Percentiles rank a stretch among this genome's conserved stretches.
Conservation (phyloP, 2,329 filamentous ascomycete genomes). For the Geosmithia morbida region DNA sequence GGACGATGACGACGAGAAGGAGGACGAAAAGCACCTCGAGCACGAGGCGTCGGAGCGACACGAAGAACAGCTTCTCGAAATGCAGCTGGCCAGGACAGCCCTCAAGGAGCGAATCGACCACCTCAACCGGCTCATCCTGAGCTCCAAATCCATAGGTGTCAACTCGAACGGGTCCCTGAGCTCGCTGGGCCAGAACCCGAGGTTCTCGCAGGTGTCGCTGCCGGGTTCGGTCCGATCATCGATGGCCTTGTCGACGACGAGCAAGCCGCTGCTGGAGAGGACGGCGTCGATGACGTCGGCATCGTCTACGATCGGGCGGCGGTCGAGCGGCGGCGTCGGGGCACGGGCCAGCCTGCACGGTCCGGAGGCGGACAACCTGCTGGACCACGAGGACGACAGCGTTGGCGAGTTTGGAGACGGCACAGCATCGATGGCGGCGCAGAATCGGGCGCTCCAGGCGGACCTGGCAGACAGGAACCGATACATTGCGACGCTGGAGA, state of each 20-base stretch:
- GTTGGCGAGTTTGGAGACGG: constrained; percentile 78
- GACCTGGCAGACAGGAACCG: constrained; percentile 94
- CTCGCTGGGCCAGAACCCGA: constrained; percentile 45
- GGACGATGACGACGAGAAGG: constrained; percentile 31
- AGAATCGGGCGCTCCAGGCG: constrained; percentile 84
- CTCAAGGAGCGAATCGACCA: constrained; percentile 97
- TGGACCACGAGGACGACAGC: constrained; percentile 51
- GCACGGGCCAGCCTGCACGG: neutral
- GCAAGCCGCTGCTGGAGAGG: constrained; percentile 40
- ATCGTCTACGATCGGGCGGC: constrained; percentile 41
- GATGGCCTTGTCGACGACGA: constrained; percentile 45
- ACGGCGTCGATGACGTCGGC: constrained; percentile 54
- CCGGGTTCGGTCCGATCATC: constrained; percentile 53
- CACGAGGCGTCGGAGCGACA: constrained; percentile 75
- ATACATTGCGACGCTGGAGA: constrained; percentile 89
- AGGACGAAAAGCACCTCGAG: constrained; percentile 60
- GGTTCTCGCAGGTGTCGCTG: constrained; percentile 44
- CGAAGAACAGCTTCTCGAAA: constrained; percentile 95
- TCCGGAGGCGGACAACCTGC: constrained; percentile 22
- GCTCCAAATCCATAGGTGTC: constrained; percentile 89
- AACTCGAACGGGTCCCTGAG: constrained; percentile 65
- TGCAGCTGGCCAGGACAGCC: constrained; percentile 91
- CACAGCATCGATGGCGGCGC: constrained; percentile 65
- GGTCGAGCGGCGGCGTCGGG: constrained; percentile 23
- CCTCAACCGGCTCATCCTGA: constrained; percentile 84